Evolutionary conservation across 305 asterid species (phyloP).

Genomic region (Stenogyne calaminthoides): DNA sequence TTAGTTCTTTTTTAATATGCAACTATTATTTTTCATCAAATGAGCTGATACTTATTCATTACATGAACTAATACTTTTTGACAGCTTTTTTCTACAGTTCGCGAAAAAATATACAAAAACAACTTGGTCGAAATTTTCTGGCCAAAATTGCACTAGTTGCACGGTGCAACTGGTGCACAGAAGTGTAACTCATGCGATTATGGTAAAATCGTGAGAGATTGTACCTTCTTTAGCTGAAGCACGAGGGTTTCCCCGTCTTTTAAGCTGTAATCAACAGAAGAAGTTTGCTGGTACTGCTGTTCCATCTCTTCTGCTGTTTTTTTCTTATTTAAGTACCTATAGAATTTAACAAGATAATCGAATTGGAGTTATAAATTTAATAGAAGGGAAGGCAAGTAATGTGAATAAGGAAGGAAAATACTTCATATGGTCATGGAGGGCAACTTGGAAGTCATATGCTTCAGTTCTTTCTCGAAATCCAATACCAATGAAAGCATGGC

Average conservation of each 20-base stretch:
- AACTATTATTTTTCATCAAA: neutral
- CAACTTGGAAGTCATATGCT: slow-evolving; percentile 99
- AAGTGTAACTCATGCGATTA: neutral
- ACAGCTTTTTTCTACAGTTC: no score
- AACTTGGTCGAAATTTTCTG: no score
- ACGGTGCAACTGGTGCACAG: no score
- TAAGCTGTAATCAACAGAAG: slow-evolving; percentile 86
- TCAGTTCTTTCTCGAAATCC: slow-evolving; percentile 98
- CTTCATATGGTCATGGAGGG: slow-evolving; percentile 97
- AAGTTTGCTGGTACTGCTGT: slow-evolving; percentile 75
- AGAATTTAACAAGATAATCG: slow-evolving; percentile 17
- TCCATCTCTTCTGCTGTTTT: slow-evolving; percentile 99
- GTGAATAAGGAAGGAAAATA: slow-evolving; percentile 36
- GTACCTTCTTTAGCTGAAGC: slow-evolving; percentile 82
- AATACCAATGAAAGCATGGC: slow-evolving; percentile 96
- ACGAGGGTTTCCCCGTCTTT: slow-evolving; percentile 95
- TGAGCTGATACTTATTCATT: no score
- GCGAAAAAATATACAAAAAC: no score
- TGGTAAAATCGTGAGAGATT: slow-evolving; percentile 12
- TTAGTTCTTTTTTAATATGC: no score
- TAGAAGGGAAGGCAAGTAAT: slow-evolving; percentile 10
- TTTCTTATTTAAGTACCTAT: slow-evolving; percentile 90
- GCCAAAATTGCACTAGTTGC: no score
- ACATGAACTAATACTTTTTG: no score
- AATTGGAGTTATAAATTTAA: slow-evolving; percentile 1